Evolutionary conservation across 306 rosid species (phyloP), one percentile per base, ranked within the genome.

Genomic region (Hippophae rhamnoides): DNA sequence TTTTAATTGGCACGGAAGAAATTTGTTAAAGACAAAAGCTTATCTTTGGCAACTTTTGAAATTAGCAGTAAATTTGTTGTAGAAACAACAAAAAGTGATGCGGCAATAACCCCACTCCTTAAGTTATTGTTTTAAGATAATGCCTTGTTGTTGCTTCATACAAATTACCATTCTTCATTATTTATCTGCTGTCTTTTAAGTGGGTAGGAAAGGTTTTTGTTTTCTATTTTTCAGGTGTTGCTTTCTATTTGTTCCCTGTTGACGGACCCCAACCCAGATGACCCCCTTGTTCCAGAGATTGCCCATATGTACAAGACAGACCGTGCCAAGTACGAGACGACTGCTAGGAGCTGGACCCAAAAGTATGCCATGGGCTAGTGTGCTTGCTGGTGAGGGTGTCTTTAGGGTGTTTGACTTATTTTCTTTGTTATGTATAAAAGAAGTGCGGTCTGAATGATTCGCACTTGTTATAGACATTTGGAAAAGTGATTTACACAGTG

Each of bases 331-430:
- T 82, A 87, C n/a, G 95, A 87, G 85, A 82, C 93, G 3, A 84
- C 95, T 13, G 85, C 95, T 31, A 72, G 93, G 89, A 87, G 89
- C 89, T 87, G 93, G 85, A 87, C 87, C 70, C 87, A 84, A 82
- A 87, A 87, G 78, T 87, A 87, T 69, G 95, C 95, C 10, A 87
- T 87, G 95, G 93, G 93, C 70, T 87, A 80, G 74, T 41, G 41
- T 64, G 74, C 74, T 70, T 47, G 71, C 65, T 38, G 23, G 69
- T 41, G 63, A 67, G 66, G 69, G 74, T 76, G 45, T 58, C 38
- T 31, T 31, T 59, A 65, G 61, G 68, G 70, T 41, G 10, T 57
- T 54, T 57, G 73, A 52, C 67, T 74, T 49, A 74, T 56, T 57
- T 78, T 63, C 58, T 65, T 66, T 63, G 69, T 11, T 49, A 66